These are phyloP conservation scores for Ceratobasidium sp. DNA, from an alignment of 1,284 basidiomycete genomes.

Conservation along the genomic window DNA sequence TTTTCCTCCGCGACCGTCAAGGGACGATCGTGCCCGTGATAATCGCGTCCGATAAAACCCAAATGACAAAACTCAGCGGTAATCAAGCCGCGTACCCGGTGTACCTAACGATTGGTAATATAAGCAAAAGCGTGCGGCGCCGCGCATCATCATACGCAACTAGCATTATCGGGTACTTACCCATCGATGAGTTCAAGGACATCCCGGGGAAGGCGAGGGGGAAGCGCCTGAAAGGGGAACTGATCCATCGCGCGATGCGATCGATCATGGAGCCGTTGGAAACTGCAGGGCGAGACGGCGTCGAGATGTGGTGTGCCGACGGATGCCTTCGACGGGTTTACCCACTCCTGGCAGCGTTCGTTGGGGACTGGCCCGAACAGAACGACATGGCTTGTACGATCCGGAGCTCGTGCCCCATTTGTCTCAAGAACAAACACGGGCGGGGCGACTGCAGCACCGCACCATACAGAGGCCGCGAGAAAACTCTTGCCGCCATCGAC, in stretches of 20 bases:
- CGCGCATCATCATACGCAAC: constrained; percentile 14
- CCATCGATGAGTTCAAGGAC: constrained; percentile 14
- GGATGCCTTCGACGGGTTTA: constrained; percentile 35
- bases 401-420: constrained; percentile 21
- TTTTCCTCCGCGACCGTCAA: constrained; percentile 7
- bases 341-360: constrained; percentile 46
- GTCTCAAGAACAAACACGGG: neutral
- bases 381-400: constrained; percentile 38
- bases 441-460: neutral
- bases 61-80: constrained; percentile 34
- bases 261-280: constrained; percentile 45
- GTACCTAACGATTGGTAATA: constrained; percentile 45
- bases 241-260: constrained; percentile 47
- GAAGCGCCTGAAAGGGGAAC: constrained; percentile 7
- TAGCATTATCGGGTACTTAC: constrained; percentile 43
- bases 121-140: constrained; percentile 30
- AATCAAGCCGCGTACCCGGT: constrained; percentile 43
- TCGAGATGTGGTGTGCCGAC: constrained; percentile 45
- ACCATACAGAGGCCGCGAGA: neutral
- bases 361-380: constrained; percentile 42
- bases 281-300: constrained; percentile 37
- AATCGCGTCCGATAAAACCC: constrained; percentile 43
- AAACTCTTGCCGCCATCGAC: neutral
- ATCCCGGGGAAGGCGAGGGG: neutral
- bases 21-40: constrained; percentile 43